These are phyloP conservation scores for Macrophomina tecta DNA, from an alignment of 2,329 filamentous ascomycete genomes.

Conservation along the genomic window DNA sequence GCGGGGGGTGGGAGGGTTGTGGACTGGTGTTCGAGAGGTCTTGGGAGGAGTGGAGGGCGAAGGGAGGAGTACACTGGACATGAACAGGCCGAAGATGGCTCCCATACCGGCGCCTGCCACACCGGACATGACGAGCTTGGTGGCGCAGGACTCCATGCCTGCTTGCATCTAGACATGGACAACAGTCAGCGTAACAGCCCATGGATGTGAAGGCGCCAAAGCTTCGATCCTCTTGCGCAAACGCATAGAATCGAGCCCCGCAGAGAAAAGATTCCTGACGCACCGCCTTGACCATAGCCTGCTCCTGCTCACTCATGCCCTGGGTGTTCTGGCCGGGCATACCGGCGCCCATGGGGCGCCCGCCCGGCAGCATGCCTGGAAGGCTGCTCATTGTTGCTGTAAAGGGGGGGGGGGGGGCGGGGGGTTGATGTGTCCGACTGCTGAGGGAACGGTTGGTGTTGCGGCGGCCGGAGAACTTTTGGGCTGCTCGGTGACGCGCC, in stretches of 20 bases:
- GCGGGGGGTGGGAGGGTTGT: neutral
- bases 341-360: slow-evolving; percentile 20
- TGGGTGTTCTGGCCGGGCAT: slow-evolving; percentile 24
- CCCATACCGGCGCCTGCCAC: slow-evolving; percentile 94
- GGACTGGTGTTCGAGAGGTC: neutral
- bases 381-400: slow-evolving; percentile 15
- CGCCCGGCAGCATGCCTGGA: slow-evolving; percentile 21
- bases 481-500: slow-evolving; percentile 18
- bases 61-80: slow-evolving; percentile 75
- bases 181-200: neutral
- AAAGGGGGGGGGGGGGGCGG: neutral
- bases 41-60: neutral
- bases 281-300: slow-evolving; percentile 57
- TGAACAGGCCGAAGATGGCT: slow-evolving; percentile 94
- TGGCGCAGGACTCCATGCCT: slow-evolving; percentile 89
- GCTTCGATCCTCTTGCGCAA: neutral
- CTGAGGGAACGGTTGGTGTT: neutral
- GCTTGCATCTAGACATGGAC: slow-evolving; percentile 70
- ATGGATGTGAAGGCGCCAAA: neutral
- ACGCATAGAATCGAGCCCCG: neutral
- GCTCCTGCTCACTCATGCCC: slow-evolving; percentile 52
- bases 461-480: slow-evolving; percentile 22
- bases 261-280: slow-evolving; percentile 23
- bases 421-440: neutral
- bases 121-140: slow-evolving; percentile 87